These are phyloP conservation scores for Azolla pinnata DNA, from an alignment of 75 land plant species.

Conservation along the genomic window DNA sequence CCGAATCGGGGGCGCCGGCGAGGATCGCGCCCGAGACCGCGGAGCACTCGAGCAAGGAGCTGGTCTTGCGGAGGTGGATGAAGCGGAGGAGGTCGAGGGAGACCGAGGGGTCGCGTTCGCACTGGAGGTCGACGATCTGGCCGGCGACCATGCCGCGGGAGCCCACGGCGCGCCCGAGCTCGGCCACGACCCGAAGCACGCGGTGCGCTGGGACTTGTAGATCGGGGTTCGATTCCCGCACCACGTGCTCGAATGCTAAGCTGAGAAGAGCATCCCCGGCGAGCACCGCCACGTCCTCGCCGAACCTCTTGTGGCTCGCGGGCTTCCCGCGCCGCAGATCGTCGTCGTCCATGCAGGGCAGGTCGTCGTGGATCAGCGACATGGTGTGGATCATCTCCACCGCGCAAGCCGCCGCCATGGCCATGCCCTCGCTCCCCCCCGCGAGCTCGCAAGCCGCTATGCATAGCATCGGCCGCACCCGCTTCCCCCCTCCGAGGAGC, in stretches of 20 bases:
- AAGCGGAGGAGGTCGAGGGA: constrained; percentile 32
- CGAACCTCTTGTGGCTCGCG: constrained; percentile 24
- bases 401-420: constrained; percentile 53
- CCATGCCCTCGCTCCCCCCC: constrained; percentile 36
- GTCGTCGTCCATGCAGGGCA: constrained; percentile 67
- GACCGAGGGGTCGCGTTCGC: constrained; percentile 25
- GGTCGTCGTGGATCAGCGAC: constrained; percentile 40
- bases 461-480: constrained; percentile 62
- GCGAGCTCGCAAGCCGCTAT: constrained; percentile 62
- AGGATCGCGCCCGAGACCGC: constrained; percentile 54
- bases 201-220: constrained; percentile 15
- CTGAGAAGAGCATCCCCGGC: constrained; percentile 44
- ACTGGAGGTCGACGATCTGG: constrained; percentile 37
- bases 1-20: constrained; percentile 52
- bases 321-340: constrained; percentile 41
- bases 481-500: constrained; percentile 68
- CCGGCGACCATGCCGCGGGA: constrained; percentile 48
- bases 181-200: constrained; percentile 36
- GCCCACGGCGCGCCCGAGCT: constrained; percentile 45
- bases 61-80: constrained; percentile 51
- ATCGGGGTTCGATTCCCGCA: constrained; percentile 11
- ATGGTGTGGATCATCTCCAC: constrained; percentile 59
- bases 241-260: constrained; percentile 49
- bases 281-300: constrained; percentile 46
- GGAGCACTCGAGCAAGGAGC: constrained; percentile 38